Conservation (phyloP, 1,284 basidiomycete species). For the Thecaphora frezii region DNA sequence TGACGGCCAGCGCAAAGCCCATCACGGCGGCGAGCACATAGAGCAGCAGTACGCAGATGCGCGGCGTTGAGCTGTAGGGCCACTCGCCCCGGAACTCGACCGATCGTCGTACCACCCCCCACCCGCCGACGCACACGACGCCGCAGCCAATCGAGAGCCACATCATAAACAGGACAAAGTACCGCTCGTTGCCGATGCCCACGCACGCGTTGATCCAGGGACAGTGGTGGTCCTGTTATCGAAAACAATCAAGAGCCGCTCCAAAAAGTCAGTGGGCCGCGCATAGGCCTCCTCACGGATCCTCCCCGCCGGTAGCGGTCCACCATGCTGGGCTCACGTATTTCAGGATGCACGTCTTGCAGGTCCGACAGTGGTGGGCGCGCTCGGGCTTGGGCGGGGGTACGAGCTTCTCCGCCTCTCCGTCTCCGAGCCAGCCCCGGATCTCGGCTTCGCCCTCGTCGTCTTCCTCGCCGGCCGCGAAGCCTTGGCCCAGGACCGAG, state of each 20-base stretch:
- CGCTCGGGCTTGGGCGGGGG: constrained; percentile 75
- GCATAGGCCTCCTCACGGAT: too few species aligned
- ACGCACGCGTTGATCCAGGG: constrained; percentile 95
- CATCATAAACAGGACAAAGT: constrained; percentile 92
- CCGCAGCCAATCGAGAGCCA: constrained; percentile 47
- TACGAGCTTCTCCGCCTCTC: constrained; percentile 41
- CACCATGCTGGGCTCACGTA: too few species aligned
- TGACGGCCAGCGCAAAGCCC: constrained; percentile 75
- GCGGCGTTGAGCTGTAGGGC: constrained; percentile 68
- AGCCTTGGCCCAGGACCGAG: constrained; percentile 13
- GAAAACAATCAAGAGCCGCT: constrained; percentile 5
- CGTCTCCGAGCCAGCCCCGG: constrained; percentile 43
- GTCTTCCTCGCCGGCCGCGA: constrained; percentile 23
- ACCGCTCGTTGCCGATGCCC: constrained; percentile 89
- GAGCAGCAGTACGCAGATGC: constrained; percentile 67
- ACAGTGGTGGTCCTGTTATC: constrained; percentile 52
- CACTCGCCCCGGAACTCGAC: constrained; percentile 61
- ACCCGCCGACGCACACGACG: constrained; percentile 37
- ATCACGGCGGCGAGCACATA: constrained; percentile 72
- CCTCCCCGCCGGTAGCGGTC: too few species aligned
- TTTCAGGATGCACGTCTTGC: constrained; percentile 85
- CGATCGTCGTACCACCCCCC: constrained; percentile 9
- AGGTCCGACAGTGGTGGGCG: constrained; percentile 91
- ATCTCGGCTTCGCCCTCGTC: constrained; percentile 53
- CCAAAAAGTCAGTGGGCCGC: constrained; percentile 15